phyloP scores from a whole-genome alignment of 2,329 filamentous ascomycete species.

The Talaromyces islandicus region DNA sequence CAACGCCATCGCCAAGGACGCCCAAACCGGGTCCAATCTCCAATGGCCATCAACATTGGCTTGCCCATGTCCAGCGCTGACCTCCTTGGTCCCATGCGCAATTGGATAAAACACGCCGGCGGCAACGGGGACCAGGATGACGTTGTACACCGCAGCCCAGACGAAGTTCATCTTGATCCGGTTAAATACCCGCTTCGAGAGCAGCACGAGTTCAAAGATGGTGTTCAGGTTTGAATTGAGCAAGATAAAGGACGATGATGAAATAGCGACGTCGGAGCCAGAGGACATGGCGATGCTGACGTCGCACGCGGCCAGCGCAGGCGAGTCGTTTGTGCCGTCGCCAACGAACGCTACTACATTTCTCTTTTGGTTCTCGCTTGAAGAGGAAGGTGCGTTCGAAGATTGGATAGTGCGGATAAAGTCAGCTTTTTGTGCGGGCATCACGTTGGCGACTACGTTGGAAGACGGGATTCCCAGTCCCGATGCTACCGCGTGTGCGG shows the following conservation, averaged over 20 bases:
- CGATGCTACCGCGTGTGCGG: slow-evolving; percentile 70
- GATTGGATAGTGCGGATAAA: slow-evolving; percentile 35
- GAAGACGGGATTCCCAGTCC: slow-evolving; percentile 65
- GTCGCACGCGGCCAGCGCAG: slow-evolving; percentile 72
- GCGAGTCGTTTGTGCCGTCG: slow-evolving; percentile 81
- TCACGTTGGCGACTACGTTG: slow-evolving; percentile 80
- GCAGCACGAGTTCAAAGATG: slow-evolving; percentile 66
- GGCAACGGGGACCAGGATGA: slow-evolving; percentile 70
- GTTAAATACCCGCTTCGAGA: slow-evolving; percentile 66
- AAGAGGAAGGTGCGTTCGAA: slow-evolving; percentile 2
- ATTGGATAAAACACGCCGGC: slow-evolving; percentile 71
- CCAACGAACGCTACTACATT: slow-evolving; percentile 72
- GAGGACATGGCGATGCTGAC: slow-evolving; percentile 77
- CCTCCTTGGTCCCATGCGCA: slow-evolving; percentile 32
- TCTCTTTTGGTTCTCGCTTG: slow-evolving; percentile 40
- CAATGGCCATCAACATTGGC: slow-evolving; percentile 33
- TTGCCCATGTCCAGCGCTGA: slow-evolving; percentile 22
- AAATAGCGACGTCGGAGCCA: slow-evolving; percentile 77
- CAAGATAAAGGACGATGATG: slow-evolving; percentile 74
- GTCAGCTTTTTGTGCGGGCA: slow-evolving; percentile 69
- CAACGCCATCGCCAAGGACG: slow-evolving; percentile 83
- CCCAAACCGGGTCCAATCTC: slow-evolving; percentile 59
- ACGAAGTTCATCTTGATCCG: slow-evolving; percentile 79
- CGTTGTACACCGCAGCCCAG: slow-evolving; percentile 80
- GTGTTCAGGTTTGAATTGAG: slow-evolving; percentile 64